Conservation (phyloP, 257 asterid genomes). For the Penstemon newberryi region DNA sequence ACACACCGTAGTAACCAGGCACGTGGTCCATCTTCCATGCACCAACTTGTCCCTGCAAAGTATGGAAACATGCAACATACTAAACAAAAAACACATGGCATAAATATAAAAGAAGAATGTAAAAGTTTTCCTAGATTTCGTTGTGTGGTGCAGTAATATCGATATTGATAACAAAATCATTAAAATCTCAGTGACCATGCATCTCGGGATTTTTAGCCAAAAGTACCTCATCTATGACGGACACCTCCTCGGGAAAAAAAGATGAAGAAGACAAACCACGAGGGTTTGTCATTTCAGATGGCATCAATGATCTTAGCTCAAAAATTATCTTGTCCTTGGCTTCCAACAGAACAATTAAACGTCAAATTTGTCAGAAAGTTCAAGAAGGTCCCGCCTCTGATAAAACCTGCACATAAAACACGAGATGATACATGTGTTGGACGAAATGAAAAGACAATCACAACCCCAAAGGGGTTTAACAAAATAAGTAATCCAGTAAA, state of each 20-base stretch:
- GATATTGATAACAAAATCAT: background rate
- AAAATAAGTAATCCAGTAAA: background rate
- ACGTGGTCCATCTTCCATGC: constrained; percentile 62
- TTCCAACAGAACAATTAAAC: constrained; percentile 35
- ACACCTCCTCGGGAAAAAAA: constrained; percentile 63
- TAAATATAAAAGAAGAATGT: constrained; percentile 19
- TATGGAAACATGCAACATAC: constrained; percentile 26
- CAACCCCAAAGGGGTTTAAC: constrained; percentile 10
- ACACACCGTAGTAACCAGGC: constrained; percentile 70
- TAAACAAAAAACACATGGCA: constrained; percentile 28
- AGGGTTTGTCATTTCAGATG: constrained; percentile 57
- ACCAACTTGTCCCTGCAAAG: constrained; percentile 70
- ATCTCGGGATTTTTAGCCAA: constrained; percentile 1
- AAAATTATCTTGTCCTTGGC: constrained; percentile 32
- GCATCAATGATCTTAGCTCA: constrained; percentile 38
- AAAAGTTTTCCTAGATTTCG: constrained; percentile 1
- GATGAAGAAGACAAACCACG: constrained; percentile 73
- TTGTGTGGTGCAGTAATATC: background rate
- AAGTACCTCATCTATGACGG: constrained; percentile 64
- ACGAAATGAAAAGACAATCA: constrained; percentile 6
- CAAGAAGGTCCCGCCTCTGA: constrained; percentile 36
- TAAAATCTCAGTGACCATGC: background rate
- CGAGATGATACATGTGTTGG: constrained; percentile 20
- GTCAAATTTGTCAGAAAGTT: constrained; percentile 27
- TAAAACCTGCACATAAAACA: constrained; percentile 40